Percentiles rank a stretch among this genome's conserved stretches.
Conservation (phyloP, 495 filamentous ascomycete species). For the Penicillium lagena region DNA sequence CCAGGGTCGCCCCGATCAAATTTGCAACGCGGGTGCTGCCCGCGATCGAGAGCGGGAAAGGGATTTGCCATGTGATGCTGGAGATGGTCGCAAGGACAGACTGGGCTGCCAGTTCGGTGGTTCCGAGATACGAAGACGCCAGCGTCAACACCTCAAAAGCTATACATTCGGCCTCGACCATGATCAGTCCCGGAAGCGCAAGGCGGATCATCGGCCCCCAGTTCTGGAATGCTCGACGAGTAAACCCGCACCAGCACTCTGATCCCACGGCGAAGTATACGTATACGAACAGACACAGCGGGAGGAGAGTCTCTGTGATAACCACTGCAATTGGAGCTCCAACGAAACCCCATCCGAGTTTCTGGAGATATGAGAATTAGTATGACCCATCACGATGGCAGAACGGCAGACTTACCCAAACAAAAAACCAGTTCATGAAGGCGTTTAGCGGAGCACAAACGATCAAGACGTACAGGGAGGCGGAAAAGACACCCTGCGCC, state of each 20-base stretch:
- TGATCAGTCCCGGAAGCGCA: conserved; percentile 77
- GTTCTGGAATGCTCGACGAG: conserved; percentile 60
- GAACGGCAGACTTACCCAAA: conserved; percentile 48
- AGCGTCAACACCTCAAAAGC: conserved; percentile 79
- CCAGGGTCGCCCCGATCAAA: conserved; percentile 62
- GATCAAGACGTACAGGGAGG: conserved; percentile 58
- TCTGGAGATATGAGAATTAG: conserved; percentile 22
- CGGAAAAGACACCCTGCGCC: conserved; percentile 67
- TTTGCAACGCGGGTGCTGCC: conserved; percentile 59
- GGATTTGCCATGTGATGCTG: conserved; percentile 58
- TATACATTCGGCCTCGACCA: conserved; percentile 88
- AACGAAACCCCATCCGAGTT: conserved; percentile 70
- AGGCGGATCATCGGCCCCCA: conserved; percentile 86
- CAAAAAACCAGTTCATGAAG: conserved; percentile 68
- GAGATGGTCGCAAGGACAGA: conserved; percentile 56
- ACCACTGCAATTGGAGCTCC: conserved; percentile 82
- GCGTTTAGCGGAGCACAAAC: conserved; percentile 68
- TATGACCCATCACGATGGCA: background rate
- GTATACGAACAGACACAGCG: conserved; percentile 67
- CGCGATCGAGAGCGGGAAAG: conserved; percentile 59
- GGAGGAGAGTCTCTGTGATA: conserved; percentile 76
- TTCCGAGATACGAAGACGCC: conserved; percentile 62
- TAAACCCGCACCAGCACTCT: conserved; percentile 80
- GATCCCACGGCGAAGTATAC: conserved; percentile 47
- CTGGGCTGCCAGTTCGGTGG: conserved; percentile 63